Evolutionary conservation across 179 eudicot genomes (phyloP).

Genomic region (Spinacia oleracea): DNA sequence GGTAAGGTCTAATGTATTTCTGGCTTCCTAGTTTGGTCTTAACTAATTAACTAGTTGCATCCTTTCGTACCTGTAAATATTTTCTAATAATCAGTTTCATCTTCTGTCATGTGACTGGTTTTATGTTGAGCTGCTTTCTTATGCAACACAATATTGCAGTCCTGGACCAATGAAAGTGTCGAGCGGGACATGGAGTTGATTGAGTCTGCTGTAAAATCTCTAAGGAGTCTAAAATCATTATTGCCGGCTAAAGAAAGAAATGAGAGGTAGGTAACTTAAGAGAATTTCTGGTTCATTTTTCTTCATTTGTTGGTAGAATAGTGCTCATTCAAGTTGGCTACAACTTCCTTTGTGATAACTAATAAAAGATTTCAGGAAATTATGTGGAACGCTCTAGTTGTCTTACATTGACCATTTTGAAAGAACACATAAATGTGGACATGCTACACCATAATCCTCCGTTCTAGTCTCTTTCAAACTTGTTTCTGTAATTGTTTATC

Average conservation of each 20-base stretch:
- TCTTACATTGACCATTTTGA: neutral
- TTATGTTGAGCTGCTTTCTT: neutral
- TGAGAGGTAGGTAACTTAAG: conserved; percentile 52
- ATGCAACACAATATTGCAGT: conserved; percentile 29
- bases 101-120: neutral
- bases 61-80: neutral
- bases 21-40: conserved; percentile 7
- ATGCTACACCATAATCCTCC: neutral
- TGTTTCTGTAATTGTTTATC: neutral
- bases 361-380: neutral
- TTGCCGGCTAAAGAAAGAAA: conserved; percentile 75
- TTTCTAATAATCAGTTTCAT: conserved; percentile 1
- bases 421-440: too few relatives aligned
- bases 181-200: conserved; percentile 74
- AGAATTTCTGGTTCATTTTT: too few relatives aligned
- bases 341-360: neutral
- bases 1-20: conserved; percentile 39
- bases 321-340: neutral
- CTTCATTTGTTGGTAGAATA: neutral
- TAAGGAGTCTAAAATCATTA: conserved; percentile 62
- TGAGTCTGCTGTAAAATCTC: conserved; percentile 62
- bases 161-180: conserved; percentile 65
- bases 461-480: neutral
- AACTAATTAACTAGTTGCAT: neutral
- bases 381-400: neutral